Evolutionary conservation across 176 grass and related monocot genomes (phyloP).

Genomic region (Ananas comosus): DNA sequence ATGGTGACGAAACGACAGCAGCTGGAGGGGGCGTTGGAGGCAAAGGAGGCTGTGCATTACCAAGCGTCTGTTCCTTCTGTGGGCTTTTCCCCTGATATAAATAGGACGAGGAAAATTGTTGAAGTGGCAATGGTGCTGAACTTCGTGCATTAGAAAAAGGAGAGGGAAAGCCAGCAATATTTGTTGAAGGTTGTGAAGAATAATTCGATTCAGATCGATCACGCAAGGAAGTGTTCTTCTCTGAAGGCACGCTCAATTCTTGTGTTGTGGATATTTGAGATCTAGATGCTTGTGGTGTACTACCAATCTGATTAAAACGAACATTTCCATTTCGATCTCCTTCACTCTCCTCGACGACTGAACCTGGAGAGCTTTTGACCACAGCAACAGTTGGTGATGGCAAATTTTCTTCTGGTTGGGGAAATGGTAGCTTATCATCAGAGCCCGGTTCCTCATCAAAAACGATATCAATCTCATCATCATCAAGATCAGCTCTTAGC

Average conservation of each 20-base stretch:
- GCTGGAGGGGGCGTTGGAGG: slow-evolving; percentile 70
- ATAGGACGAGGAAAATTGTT: slow-evolving; percentile 25
- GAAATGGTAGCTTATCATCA: slow-evolving; percentile 86
- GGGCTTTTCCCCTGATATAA: slow-evolving; percentile 37
- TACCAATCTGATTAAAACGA: slow-evolving; percentile 26
- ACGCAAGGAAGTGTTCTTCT: slow-evolving; percentile 26
- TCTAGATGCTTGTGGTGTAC: slow-evolving; percentile 12
- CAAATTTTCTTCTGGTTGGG: slow-evolving; percentile 78
- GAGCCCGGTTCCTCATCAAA: slow-evolving; percentile 88
- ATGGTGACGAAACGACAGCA: slow-evolving; percentile 36
- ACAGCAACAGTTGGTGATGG: slow-evolving; percentile 55
- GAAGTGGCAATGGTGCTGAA: slow-evolving; percentile 25
- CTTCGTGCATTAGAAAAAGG: slow-evolving; percentile 10
- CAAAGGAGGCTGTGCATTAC: slow-evolving; percentile 66
- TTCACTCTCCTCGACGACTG: slow-evolving; percentile 41
- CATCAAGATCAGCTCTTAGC: slow-evolving; percentile 60
- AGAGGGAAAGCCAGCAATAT: slow-evolving; percentile 8
- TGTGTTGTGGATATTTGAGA: slow-evolving; percentile 21
- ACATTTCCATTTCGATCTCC: slow-evolving; percentile 36
- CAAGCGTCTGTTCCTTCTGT: slow-evolving; percentile 32
- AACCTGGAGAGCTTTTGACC: slow-evolving; percentile 82
- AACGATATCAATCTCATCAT: slow-evolving; percentile 84
- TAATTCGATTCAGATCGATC: slow-evolving; percentile 40
- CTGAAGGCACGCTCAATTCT: slow-evolving; percentile 34
- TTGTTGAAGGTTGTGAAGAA: slow-evolving; percentile 18